Conservation (phyloP, 805 yeast genomes). For the Lachancea nothofagi region DNA sequence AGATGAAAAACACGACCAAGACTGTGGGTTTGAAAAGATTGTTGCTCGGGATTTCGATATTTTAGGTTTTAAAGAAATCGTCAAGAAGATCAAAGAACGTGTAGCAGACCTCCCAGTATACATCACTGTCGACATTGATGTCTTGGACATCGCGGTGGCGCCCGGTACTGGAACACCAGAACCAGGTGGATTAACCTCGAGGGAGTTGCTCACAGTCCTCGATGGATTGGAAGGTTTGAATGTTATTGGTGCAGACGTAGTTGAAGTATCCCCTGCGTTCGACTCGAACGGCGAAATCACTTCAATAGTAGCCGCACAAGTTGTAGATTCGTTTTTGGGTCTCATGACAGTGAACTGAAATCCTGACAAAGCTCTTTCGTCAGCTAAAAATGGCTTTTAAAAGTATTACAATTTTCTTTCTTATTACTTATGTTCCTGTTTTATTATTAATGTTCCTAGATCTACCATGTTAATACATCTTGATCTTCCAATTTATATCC, state of each 20-base stretch:
- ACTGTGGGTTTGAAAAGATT: slow-evolving; percentile 43
- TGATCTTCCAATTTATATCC: slow-evolving; percentile 31
- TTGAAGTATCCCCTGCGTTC: slow-evolving; percentile 61
- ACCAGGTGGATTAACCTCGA: slow-evolving; percentile 57
- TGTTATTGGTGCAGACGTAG: slow-evolving; percentile 62
- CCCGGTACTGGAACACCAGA: slow-evolving; percentile 72
- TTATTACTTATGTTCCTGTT: background rate
- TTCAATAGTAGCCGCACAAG: slow-evolving; percentile 55
- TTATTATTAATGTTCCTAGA: background rate
- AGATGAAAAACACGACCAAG: slow-evolving; percentile 43
- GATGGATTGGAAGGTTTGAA: slow-evolving; percentile 54
- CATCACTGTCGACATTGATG: slow-evolving; percentile 49
- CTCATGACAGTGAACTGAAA: slow-evolving; percentile 35
- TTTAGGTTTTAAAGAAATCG: slow-evolving; percentile 35
- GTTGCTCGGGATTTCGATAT: slow-evolving; percentile 42
- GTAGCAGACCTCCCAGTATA: slow-evolving; percentile 36
- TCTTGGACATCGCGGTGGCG: slow-evolving; percentile 57
- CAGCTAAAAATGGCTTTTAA: background rate
- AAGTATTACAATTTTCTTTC: background rate
- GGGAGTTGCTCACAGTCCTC: slow-evolving; percentile 51
- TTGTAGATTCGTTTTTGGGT: slow-evolving; percentile 45
- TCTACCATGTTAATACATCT: slow-evolving; percentile 33
- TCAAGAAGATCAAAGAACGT: slow-evolving; percentile 29
- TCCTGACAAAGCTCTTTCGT: background rate
- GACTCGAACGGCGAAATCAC: slow-evolving; percentile 56